These are phyloP conservation scores for Ogataea dorogensis DNA, from an alignment of 805 yeast genomes.

Conservation along the genomic window DNA sequence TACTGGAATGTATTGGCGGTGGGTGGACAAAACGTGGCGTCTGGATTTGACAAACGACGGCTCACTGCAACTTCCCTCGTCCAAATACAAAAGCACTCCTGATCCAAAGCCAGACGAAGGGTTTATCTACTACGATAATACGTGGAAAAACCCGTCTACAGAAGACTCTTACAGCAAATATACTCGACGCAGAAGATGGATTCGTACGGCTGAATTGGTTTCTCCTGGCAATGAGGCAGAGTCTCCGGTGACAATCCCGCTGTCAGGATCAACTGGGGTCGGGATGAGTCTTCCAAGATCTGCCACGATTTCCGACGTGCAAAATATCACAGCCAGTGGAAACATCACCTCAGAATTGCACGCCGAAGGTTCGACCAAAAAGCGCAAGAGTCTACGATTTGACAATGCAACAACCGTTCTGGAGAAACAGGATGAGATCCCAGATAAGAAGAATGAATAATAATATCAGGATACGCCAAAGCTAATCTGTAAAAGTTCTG, in stretches of 20 bases:
- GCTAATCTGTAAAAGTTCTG: conserved; percentile 14
- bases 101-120: conserved; percentile 83
- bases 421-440: conserved; percentile 7
- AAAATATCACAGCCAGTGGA: conserved; percentile 26
- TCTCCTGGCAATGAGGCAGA: conserved; percentile 27
- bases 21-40: conserved; percentile 94
- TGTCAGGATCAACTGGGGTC: conserved; percentile 11
- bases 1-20: conserved; percentile 81
- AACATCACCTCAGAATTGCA: conserved; percentile 18
- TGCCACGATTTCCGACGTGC: conserved; percentile 20
- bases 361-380: conserved; percentile 12
- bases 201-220: conserved; percentile 86
- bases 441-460: conserved; percentile 7
- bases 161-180: conserved; percentile 88
- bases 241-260: conserved; percentile 5
- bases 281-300: conserved; percentile 15
- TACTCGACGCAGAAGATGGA: conserved; percentile 94
- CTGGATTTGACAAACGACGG: conserved; percentile 88
- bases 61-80: conserved; percentile 65
- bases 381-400: conserved; percentile 31
- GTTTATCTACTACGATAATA: conserved; percentile 83
- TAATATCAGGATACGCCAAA: no score
- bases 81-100: conserved; percentile 58
- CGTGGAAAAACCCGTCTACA: conserved; percentile 89
- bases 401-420: conserved; percentile 22